Conservation (phyloP, 2,329 filamentous ascomycete species). For the Fusarium cyanostomum region DNA sequence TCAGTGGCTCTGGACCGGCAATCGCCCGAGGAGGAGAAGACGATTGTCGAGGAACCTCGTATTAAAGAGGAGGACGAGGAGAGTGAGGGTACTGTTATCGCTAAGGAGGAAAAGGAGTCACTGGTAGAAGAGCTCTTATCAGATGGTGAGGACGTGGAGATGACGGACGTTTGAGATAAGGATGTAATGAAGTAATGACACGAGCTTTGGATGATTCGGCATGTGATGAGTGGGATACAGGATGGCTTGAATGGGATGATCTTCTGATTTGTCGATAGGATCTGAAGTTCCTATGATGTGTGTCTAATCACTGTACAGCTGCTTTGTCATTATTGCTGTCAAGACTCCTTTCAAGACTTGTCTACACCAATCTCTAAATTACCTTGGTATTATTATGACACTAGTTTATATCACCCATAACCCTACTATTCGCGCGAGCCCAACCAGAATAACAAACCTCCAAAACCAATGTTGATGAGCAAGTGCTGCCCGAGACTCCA, state of each 20-base stretch:
- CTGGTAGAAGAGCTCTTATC: conserved; percentile 53
- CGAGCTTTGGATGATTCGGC: conserved; percentile 30
- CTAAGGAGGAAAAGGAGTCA: conserved; percentile 47
- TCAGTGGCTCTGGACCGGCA: conserved; percentile 50
- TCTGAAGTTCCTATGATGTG: conserved; percentile 17
- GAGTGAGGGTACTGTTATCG: conserved; percentile 47
- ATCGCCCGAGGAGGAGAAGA: conserved; percentile 52
- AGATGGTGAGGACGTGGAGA: conserved; percentile 53
- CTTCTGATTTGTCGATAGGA: conserved; percentile 28
- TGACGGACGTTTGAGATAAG: conserved; percentile 40
- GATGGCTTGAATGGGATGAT: conserved; percentile 10
- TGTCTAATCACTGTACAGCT: conserved; percentile 22
- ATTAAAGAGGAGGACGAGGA: conserved; percentile 62
- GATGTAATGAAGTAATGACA: conserved; percentile 35
- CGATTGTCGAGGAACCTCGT: conserved; percentile 52
- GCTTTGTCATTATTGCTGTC: not conserved
- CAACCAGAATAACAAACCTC: conserved; percentile 66
- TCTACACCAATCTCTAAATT: conserved; percentile 5
- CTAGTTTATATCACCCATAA: not conserved
- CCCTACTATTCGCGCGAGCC: conserved; percentile 43
- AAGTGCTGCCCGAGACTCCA: conserved; percentile 89
- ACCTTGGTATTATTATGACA: conserved; percentile 9
- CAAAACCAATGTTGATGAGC: conserved; percentile 72
- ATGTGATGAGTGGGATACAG: conserved; percentile 18
- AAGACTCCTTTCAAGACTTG: not conserved